These are phyloP conservation scores for Paramecium bursaria DNA, from an alignment of 73 alveolate species.

Conservation along the genomic window DNA sequence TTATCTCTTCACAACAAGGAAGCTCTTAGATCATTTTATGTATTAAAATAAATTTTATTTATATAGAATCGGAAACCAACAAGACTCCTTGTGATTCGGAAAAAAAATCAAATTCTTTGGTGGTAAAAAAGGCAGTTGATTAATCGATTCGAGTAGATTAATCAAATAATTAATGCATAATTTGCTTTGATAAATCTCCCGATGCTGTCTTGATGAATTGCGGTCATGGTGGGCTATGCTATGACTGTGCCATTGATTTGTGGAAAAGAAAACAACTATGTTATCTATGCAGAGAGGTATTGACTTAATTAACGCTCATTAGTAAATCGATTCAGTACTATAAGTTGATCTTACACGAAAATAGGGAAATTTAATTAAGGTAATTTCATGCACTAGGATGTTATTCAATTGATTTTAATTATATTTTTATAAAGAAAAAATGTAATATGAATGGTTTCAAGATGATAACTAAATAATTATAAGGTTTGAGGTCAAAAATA, in stretches of 20 bases:
- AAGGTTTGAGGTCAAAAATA: constrained; percentile 56
- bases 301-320: background rate
- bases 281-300: constrained; percentile 56
- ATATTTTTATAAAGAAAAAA: background rate
- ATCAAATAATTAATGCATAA: constrained; percentile 21
- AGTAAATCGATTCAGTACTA: background rate
- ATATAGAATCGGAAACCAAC: too few species aligned
- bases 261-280: constrained; percentile 60
- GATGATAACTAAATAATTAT: constrained; percentile 58
- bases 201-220: constrained; percentile 66
- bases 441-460: constrained; percentile 65
- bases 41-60: too few species aligned
- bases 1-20: too few species aligned
- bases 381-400: background rate
- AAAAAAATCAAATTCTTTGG: too few species aligned
- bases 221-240: constrained; percentile 70
- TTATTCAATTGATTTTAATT: background rate
- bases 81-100: too few species aligned
- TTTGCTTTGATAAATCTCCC: constrained; percentile 62
- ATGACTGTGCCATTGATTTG: constrained; percentile 64
- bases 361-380: background rate
- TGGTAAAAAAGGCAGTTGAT: too few species aligned
- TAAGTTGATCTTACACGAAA: too few species aligned
- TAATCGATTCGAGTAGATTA: too few species aligned
- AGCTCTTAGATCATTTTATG: too few species aligned